Base-by-base conservation (phyloP, 2,329 filamentous ascomycete genomes). In the Aureobasidium sp. region DNA sequence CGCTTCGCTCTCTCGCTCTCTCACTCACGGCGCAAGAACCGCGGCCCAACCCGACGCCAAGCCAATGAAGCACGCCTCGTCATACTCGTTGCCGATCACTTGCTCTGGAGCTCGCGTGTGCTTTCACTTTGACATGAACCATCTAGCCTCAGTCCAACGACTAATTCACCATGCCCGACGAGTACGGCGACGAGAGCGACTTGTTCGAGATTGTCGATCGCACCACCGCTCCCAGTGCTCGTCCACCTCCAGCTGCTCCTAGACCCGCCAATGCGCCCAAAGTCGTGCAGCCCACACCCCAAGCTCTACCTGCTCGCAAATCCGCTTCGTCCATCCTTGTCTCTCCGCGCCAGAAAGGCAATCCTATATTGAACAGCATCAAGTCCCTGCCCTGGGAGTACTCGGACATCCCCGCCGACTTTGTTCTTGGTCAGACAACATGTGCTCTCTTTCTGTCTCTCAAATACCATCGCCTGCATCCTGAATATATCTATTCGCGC, bases 381-480 rank as follows among this genome's bases (percentile, higher is more conserved):
- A 87, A 88, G 64, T 87, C 88, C 0, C 81, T 95, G 63, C 84
- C 91, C 0, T 99, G 94, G 94, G 94, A 99, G 75, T 97, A 96
- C 75, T 92, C 90, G 65, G 93, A 97, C 70, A 96, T 96, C n/a
- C 87, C 89, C 1, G 90, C 93, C 36, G 94, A 99, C 76, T 99
- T 95, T 73, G 88, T 93, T 9, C 80, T 97, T 52, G 93, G 94
- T 0, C 73, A 84, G 45, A 96, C 91, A 0, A 96, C 92, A 7
- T 96, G 93, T 70, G 92, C 90, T 0, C 81, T 99, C 5, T 99
- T 97, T 72, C 79, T 99, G 45, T 95, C 90, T 52, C 83, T 99
- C 61, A 99, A 97, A 75, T 99, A 99, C 75, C 94, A 99, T 75
- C 90, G 93, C 31, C 82, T 99, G 58, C 94, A 99, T 72, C 94